Conservation (phyloP, 2,329 filamentous ascomycete species). For the Xylariaceae sp. region DNA sequence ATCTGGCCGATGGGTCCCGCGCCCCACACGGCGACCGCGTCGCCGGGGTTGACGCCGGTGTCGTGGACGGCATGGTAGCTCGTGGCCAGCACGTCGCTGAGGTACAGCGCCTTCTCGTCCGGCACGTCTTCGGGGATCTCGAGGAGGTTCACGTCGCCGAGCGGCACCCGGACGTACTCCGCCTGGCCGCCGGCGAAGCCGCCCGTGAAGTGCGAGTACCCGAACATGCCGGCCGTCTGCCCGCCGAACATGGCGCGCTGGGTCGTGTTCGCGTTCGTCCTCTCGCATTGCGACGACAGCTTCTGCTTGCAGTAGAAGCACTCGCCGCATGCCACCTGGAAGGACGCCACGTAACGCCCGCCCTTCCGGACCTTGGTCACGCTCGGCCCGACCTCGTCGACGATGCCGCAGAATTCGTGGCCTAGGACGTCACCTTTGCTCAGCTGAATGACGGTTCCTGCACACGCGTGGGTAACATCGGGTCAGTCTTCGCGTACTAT, state of each 20-base stretch:
- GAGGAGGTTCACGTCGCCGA: slow-evolving; percentile 79
- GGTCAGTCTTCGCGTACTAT: not conserved
- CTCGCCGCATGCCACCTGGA: slow-evolving; percentile 75
- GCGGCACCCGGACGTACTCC: slow-evolving; percentile 82
- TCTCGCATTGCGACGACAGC: slow-evolving; percentile 77
- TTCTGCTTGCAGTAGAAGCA: slow-evolving; percentile 83
- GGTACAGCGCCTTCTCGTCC: slow-evolving; percentile 81
- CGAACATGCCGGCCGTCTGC: slow-evolving; percentile 73
- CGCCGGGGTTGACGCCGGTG: slow-evolving; percentile 75
- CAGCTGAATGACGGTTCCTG: slow-evolving; percentile 57
- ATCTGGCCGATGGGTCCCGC: slow-evolving; percentile 87
- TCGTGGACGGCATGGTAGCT: slow-evolving; percentile 83
- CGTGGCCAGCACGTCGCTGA: slow-evolving; percentile 80
- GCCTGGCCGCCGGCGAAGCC: slow-evolving; percentile 88
- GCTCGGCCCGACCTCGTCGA: slow-evolving; percentile 56
- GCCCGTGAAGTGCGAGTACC: slow-evolving; percentile 78
- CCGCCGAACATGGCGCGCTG: slow-evolving; percentile 78
- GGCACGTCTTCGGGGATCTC: slow-evolving; percentile 77
- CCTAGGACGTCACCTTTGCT: slow-evolving; percentile 69
- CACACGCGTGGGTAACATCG: not conserved
- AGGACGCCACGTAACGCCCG: slow-evolving; percentile 78
- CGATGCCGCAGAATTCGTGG: slow-evolving; percentile 62
- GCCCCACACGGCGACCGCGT: slow-evolving; percentile 83
- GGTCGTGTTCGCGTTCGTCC: slow-evolving; percentile 73
- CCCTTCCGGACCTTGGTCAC: slow-evolving; percentile 60